Base-by-base conservation (phyloP, 495 filamentous ascomycete species). In the Pseudomonodictys pantanalensis region DNA sequence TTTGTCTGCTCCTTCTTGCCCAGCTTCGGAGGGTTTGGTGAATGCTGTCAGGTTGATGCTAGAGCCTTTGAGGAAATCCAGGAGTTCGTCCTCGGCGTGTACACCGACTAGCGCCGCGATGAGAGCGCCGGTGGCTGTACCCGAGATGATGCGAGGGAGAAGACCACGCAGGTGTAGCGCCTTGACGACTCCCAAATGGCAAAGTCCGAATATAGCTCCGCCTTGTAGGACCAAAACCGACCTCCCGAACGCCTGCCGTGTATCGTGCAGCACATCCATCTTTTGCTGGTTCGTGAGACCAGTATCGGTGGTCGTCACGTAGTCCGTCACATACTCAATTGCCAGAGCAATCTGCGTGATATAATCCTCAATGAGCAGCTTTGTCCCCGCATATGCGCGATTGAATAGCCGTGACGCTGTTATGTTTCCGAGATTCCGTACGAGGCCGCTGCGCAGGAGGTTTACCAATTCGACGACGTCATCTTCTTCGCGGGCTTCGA, bases 361-460 rank as follows among this genome's bases (percentile, higher is more conserved):
- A 60, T 97, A 97, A 69, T 96, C 88, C 64, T 95, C 91, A 56
- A 97, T 92, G 23, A 95, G 71, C 22, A 86, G 79, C 71, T 97
- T 97, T 2, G 91, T 96, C 11, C 92, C 92, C 2, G 87, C 86
- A 68, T 95, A 95, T 11, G 88, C 85, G 48, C 86, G 80, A 58
- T 91, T 92, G 74, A 89, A 97, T 2, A 97, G 74, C 58, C 85
- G 86, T n/a, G 88, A 83, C 2, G 84, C 79, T 1, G 89, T 89
- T 56, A 97, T 96, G 65, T 96, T 93, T 30, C 90, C 92, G 8
- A 96, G 78, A 64, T 96, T 97, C 24, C 92, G 84, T 41, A 97
- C 88, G 4, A 96, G 81, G 6, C 92, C 91, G 6, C 87, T 90
- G 6, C 90, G 88, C 25, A 96, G 80, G 4, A 95, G 79, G 62